Evolutionary conservation across 1,284 basidiomycete genomes (phyloP), one percentile per base, ranked within the genome.

Genomic region (Fistulinella cinereoalba): DNA sequence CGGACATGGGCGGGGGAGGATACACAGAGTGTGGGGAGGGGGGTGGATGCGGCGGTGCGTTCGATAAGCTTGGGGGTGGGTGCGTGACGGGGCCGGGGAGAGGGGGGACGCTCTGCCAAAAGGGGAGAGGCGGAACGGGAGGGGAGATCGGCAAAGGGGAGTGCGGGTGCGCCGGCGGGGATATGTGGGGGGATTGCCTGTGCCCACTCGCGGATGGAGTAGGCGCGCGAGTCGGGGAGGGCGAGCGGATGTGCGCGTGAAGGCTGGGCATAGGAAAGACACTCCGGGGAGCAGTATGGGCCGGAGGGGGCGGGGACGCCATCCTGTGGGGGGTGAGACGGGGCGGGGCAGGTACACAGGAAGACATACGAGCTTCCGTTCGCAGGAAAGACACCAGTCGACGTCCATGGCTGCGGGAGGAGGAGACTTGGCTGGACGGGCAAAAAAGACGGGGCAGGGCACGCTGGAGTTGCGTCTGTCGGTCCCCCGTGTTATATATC

Each of bases 381-480:
- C 71, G 70, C 82, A 85, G 49, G 71, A 71, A 55, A 85, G 71
- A 62, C 83, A 85, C 82, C 82, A 85, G 69, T 83, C 75, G 50
- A 74, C 76, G 63, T 83, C 82, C 76, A 83, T 80, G 50, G 56
- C n/a, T 2, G 33, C 4, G 31, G 16, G 15, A 16, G 10, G 31
- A 7, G 11, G 10, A 19, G 15, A 36, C 18, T 27, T 19, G 36
- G 36, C 43, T 33, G 13, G 31, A 12, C 11, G 28, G 13, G 15
- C 11, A 15, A 44, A 44, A 58, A 59, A 62, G 51, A 24, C n/a
- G 36, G 37, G 37, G 41, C 32, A 47, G 58, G 49, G 49, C 47
- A 54, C 50, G 42, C 41, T 50, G 45, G 29, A 42, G 28, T 41
- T 33, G 6, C 21, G 8, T 16, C 23, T 21, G 11, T 25, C 13